These are phyloP conservation scores for Ophiosphaerella herpotricha DNA, from an alignment of 2,329 filamentous ascomycete genomes.

Conservation along the genomic window DNA sequence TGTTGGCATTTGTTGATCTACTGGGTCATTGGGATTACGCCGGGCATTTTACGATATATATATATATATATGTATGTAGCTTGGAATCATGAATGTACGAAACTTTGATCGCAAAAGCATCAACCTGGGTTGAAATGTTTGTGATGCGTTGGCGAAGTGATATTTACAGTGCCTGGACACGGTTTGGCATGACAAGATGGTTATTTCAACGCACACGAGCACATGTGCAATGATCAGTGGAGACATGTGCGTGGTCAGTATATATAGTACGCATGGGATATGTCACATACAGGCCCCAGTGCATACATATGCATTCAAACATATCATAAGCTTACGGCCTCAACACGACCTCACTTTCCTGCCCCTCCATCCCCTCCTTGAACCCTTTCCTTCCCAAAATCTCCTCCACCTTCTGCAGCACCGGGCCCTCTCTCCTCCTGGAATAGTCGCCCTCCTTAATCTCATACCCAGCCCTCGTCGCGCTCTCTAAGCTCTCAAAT, in stretches of 20 bases:
- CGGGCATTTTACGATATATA: background rate
- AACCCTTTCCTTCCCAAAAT: conserved; percentile 35
- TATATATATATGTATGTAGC: no score
- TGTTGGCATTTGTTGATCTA: background rate
- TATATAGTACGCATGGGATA: no score
- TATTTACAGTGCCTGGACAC: no score
- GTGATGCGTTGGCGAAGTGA: no score
- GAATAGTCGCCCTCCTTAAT: conserved; percentile 30
- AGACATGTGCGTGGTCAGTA: no score
- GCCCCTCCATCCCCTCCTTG: conserved; percentile 39
- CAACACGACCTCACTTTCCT: conserved; percentile 23
- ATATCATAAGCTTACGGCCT: conserved; percentile 17
- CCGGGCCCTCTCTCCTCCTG: conserved; percentile 37
- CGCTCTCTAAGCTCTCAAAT: conserved; percentile 66
- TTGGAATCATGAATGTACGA: no score
- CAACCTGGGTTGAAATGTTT: no score
- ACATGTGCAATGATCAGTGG: no score
- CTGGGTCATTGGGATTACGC: background rate
- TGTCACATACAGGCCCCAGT: no score
- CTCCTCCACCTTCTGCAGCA: conserved; percentile 43
- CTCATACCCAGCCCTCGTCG: conserved; percentile 34
- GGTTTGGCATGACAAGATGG: no score
- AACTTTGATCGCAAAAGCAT: no score
- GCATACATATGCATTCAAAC: background rate
- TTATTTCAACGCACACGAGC: no score